Percentiles rank a stretch among this genome's conserved stretches.
Evolutionary conservation across 306 rosid species (phyloP).

Genomic region (Boehmeria nivea): DNA sequence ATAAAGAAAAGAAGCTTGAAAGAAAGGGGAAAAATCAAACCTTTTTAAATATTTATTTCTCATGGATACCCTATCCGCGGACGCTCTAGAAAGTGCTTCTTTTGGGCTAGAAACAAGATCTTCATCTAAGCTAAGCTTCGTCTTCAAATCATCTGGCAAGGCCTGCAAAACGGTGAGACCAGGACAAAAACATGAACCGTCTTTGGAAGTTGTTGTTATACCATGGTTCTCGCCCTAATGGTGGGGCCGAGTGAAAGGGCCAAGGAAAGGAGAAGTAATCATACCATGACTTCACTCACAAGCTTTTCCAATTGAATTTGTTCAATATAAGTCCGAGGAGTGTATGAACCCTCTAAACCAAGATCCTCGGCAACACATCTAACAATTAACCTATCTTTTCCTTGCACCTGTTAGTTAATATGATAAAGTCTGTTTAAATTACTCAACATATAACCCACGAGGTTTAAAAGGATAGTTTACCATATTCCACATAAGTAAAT

Average conservation of each 20-base stretch:
- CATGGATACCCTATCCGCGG: conserved; percentile 79
- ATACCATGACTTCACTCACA: conserved; percentile 94
- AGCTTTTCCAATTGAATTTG: conserved; percentile 99
- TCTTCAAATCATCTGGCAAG: conserved; percentile 92
- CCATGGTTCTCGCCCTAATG: neutral
- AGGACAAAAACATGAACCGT: neutral
- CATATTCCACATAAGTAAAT: no score
- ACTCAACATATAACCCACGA: neutral
- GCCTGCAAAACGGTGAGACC: conserved; percentile 45
- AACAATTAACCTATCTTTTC: conserved; percentile 76
- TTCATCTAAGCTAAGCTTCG: conserved; percentile 92
- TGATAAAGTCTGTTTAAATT: conserved; percentile 7
- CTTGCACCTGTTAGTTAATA: conserved; percentile 69
- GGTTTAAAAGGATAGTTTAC: no score
- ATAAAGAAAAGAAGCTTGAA: neutral
- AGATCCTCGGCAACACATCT: conserved; percentile 64
- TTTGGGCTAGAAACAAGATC: conserved; percentile 92
- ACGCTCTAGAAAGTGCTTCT: conserved; percentile 85
- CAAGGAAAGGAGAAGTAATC: conserved; percentile 13
- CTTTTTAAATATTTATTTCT: conserved; percentile 73
- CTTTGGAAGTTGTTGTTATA: no score
- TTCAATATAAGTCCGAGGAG: conserved; percentile 95
- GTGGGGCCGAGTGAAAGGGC: neutral
- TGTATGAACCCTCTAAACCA: conserved; percentile 88
- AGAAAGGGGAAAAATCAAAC: conserved; percentile 27